These are phyloP conservation scores for Globisporangium polare DNA, from an alignment of 352 stramenopile species.

Conservation along the genomic window DNA sequence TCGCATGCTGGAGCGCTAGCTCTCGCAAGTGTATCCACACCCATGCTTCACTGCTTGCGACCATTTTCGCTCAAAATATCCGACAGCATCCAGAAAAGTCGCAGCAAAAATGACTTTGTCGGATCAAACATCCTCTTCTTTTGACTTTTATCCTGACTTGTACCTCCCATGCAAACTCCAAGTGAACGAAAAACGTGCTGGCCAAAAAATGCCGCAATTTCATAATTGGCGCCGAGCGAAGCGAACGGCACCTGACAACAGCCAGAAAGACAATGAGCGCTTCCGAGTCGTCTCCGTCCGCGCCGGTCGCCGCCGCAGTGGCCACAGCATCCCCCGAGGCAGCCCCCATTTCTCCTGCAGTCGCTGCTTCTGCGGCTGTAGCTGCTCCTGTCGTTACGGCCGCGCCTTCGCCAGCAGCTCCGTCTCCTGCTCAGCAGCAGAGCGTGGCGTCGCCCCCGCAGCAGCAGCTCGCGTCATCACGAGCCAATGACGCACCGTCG, in stretches of 20 bases:
- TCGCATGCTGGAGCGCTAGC: too few species aligned
- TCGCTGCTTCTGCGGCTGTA: not conserved
- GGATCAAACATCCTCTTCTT: not conserved
- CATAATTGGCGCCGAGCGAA: conserved; percentile 3
- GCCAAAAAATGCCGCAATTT: not conserved
- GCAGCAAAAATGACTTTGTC: too few species aligned
- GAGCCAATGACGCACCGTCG: conserved; percentile 8
- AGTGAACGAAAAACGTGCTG: not conserved
- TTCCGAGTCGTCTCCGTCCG: not conserved
- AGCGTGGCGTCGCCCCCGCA: conserved; percentile 4
- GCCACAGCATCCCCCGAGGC: not conserved
- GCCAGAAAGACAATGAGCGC: conserved; percentile 5
- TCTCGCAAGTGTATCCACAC: too few species aligned
- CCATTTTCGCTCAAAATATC: too few species aligned
- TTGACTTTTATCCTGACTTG: not conserved
- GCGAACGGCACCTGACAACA: not conserved
- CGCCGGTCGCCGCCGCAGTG: not conserved
- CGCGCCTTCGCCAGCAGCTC: not conserved
- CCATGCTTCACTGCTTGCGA: too few species aligned
- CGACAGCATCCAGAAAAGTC: too few species aligned
- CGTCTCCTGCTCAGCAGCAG: not conserved
- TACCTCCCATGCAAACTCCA: not conserved
- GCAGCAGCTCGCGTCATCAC: not conserved
- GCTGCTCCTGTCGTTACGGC: not conserved
- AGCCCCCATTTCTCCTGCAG: not conserved